A percentile compares a stretch with the other conserved stretches of the same genome.
Evolutionary conservation across 768 basidiomycete species (phyloP).

Genomic region (Boletus pseudopeckii): DNA sequence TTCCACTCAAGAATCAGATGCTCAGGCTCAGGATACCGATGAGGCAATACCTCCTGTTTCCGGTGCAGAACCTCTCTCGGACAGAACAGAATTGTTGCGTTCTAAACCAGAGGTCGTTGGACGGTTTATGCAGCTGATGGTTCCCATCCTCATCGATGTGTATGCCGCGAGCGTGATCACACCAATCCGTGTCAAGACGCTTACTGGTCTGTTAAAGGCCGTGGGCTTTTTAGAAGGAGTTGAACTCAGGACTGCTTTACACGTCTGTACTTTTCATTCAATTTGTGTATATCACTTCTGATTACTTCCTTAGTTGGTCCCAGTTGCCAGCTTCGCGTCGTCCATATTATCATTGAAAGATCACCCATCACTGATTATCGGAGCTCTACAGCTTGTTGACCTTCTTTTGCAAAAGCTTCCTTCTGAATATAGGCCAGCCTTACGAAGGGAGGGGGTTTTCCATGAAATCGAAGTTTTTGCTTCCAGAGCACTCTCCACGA

Average conservation of each 20-base stretch:
- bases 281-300: neutral
- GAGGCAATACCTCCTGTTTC: constrained; percentile 34
- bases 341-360: constrained; percentile 92
- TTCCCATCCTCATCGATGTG: constrained; percentile 96
- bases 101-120: constrained; percentile 73
- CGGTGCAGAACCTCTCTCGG: constrained; percentile 35
- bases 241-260: constrained; percentile 70
- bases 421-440: constrained; percentile 78
- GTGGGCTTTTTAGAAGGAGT: constrained; percentile 83
- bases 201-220: constrained; percentile 86
- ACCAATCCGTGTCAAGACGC: constrained; percentile 82
- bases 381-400: constrained; percentile 91
- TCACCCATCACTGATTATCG: constrained; percentile 80
- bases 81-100: constrained; percentile 73
- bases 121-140: constrained; percentile 82
- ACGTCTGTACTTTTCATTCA: constrained; percentile 47
- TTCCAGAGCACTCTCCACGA: constrained; percentile 53
- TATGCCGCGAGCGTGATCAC: constrained; percentile 96
- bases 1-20: constrained; percentile 31
- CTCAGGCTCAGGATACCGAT: constrained; percentile 43
- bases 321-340: constrained; percentile 92
- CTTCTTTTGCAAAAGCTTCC: constrained; percentile 83
- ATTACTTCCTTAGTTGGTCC: constrained; percentile 64
- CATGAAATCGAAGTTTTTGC: constrained; percentile 87
- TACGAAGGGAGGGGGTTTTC: constrained; percentile 93